Conservation (phyloP, 140 eudicot species). For the Oenanthe javanica region DNA sequence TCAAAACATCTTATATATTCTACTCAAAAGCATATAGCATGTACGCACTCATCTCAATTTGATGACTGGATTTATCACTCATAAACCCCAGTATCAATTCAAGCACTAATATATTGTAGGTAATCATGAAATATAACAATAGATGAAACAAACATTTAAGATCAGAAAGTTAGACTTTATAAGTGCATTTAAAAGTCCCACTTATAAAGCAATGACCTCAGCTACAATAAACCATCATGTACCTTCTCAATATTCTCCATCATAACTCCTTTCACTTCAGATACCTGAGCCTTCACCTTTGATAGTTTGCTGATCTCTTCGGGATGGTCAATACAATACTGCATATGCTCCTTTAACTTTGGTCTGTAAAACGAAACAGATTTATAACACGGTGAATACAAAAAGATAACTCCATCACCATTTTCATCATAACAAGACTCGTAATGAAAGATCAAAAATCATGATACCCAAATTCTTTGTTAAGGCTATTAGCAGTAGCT, state of each 20-base stretch:
- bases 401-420: neutral
- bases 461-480: constrained; percentile 37
- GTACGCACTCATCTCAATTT: neutral
- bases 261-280: constrained; percentile 51
- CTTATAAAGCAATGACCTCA: neutral
- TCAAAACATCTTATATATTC: neutral
- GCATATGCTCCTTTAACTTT: constrained; percentile 41
- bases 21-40: neutral
- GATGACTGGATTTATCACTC: neutral
- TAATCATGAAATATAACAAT: neutral
- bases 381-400: neutral
- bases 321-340: constrained; percentile 35
- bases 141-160: neutral
- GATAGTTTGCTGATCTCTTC: constrained; percentile 45
- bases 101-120: neutral
- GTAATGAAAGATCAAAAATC: neutral
- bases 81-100: neutral
- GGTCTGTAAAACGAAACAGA: constrained; percentile 16
- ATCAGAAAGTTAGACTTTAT: neutral
- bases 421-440: neutral
- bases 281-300: constrained; percentile 44
- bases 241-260: constrained; percentile 50
- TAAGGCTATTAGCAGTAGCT: constrained; percentile 33
- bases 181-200: neutral
- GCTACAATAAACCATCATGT: neutral